Evolutionary conservation across 768 basidiomycete species (phyloP), one percentile per base, ranked within the genome.

Genomic region (Suillus luteus): DNA sequence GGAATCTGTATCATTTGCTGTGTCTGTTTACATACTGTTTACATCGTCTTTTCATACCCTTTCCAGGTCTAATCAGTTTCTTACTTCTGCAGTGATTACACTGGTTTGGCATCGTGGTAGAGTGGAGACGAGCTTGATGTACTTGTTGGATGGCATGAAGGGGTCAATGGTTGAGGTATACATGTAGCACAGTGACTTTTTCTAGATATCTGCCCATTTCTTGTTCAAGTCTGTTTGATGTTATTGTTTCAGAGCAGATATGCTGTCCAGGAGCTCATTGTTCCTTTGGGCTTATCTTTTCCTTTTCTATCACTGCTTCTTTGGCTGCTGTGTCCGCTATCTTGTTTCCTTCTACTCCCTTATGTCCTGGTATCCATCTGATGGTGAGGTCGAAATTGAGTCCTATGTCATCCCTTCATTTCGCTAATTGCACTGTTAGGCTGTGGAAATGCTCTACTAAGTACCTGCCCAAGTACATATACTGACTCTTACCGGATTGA

Each of bases 291-390:
- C 52, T 55, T 2, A n/a, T 11, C 2, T 43, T 14, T 8, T 15
- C 8, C 17, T 6, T 0, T 5, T 15, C 31, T n/a, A 38, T 7
- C 3, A 61, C 70, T n/a, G 71, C 72, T 10, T 41, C 24, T 46
- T 71, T 73, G 3, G 73, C 73, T 46, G 68, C 61, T 24, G 31
- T 37, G 37, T 72, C 72, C 3, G 68, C 72, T 27, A n/a, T 1
- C 19, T 71, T 66, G 22, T 71, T 71, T 1, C 70, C 70, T 4
- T 33, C 44, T 3, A 71, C 65, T 9, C 62, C 66, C 0, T 19
- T 33, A 22, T 71, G 70, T 1, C 68, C 68, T 5, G 68, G 65
- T 3, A 66, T 61, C 70, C 70, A 71, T 62, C 55, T 49, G 43
- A 67, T 9, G 1, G 43, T 58, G 17, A 62, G 37, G 2, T 54